A percentile compares a stretch with the other conserved stretches of the same genome.
Evolutionary conservation across 1,284 basidiomycete species (phyloP).

Genomic region (Pascua sp.): DNA sequence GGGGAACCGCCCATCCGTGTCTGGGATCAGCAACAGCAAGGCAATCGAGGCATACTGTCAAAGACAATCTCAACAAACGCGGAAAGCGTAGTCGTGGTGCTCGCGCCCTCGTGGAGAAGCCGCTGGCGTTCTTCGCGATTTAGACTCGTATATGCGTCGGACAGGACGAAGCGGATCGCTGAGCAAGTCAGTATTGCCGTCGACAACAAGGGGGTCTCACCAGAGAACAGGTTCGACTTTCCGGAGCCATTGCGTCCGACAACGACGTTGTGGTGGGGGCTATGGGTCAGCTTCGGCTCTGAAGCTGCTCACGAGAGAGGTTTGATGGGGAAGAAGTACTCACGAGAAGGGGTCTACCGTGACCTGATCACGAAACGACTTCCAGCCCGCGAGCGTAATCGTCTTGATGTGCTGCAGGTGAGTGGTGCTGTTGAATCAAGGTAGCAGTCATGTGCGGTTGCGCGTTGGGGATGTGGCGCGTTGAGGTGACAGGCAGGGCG

Average conservation of each 20-base stretch:
- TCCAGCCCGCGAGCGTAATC: slow-evolving; percentile 90
- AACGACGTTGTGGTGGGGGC: slow-evolving; percentile 83
- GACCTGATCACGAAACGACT: slow-evolving; percentile 73
- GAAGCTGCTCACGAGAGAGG: not conserved
- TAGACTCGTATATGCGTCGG: slow-evolving; percentile 96
- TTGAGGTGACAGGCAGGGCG: too few species aligned
- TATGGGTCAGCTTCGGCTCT: slow-evolving; percentile 46
- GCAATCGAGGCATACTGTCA: slow-evolving; percentile 56
- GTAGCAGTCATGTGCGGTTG: too few species aligned
- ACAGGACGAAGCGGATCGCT: slow-evolving; percentile 96
- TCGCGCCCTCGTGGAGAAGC: slow-evolving; percentile 88
- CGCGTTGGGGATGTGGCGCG: too few species aligned
- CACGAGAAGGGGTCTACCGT: slow-evolving; percentile 35
- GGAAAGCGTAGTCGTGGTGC: slow-evolving; percentile 80
- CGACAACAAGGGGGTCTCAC: slow-evolving; percentile 46
- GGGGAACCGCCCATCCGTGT: slow-evolving; percentile 77
- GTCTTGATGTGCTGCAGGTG: slow-evolving; percentile 71
- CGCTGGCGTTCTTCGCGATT: slow-evolving; percentile 87
- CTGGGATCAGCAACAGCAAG: slow-evolving; percentile 22
- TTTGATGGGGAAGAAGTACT: slow-evolving; percentile 4
- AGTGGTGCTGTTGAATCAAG: too few species aligned
- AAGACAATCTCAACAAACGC: slow-evolving; percentile 88
- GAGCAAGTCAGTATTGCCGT: not conserved
- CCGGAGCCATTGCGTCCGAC: slow-evolving; percentile 93
- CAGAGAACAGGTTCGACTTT: slow-evolving; percentile 95